phyloP scores from a whole-genome alignment of 148 eudicot genomes.

The Diospyros lotus region DNA sequence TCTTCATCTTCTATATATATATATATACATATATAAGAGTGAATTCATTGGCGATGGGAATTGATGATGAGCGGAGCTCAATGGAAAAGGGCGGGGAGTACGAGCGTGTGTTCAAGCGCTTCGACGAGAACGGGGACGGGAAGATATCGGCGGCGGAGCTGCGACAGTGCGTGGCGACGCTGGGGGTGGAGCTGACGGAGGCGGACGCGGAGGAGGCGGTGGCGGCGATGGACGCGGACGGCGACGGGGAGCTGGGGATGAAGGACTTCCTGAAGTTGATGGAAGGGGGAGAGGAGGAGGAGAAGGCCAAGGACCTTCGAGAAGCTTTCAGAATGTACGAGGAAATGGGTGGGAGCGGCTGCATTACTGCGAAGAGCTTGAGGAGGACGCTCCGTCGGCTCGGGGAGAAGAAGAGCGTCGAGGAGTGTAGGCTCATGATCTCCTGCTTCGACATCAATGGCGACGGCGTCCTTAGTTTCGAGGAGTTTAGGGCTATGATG shows the following conservation, averaged over 20 bases:
- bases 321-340: conserved; percentile 33
- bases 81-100: conserved; percentile 15
- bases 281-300: conserved; percentile 35
- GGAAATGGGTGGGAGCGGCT: conserved; percentile 19
- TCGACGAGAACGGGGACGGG: conserved; percentile 38
- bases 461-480: conserved; percentile 31
- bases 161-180: conserved; percentile 16
- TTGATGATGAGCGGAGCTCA: too few relatives aligned
- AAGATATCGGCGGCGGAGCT: conserved; percentile 40
- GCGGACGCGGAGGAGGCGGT: conserved; percentile 39
- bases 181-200: conserved; percentile 22
- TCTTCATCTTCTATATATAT: too few relatives aligned
- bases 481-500: conserved; percentile 34
- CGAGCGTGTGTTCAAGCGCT: conserved; percentile 30
- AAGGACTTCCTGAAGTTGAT: conserved; percentile 35
- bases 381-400: conserved; percentile 22
- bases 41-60: too few relatives aligned
- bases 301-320: conserved; percentile 26
- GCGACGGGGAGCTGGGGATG: conserved; percentile 38
- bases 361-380: conserved; percentile 33
- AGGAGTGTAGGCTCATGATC: conserved; percentile 25
- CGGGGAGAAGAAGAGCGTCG: conserved; percentile 14
- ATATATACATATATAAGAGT: too few relatives aligned
- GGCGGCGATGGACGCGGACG: conserved; percentile 33
- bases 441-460: conserved; percentile 23